Base-by-base conservation (phyloP, 2,329 filamentous ascomycete species). In the Colletotrichum sidae region DNA sequence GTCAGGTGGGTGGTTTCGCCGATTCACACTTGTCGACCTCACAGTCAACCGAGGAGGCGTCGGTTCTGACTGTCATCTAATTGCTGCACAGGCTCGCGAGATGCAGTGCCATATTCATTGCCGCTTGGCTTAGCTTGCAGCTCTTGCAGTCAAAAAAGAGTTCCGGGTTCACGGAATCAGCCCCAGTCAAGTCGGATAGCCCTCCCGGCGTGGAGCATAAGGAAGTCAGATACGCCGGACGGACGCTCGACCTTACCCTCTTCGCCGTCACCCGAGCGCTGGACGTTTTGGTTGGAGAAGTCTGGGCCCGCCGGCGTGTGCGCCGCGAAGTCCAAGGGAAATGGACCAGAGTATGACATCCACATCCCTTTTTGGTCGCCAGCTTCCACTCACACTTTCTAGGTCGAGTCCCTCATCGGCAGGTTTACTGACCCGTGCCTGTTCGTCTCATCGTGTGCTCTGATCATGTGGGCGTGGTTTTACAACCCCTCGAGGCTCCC, bases 401-500 rank as follows among this genome's bases (percentile, higher is more conserved):
- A 71, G 70, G 56, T 80, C 11, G 83, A 87, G 67, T 72, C 76
- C 10, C 60, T 76, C 33, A 69, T 82, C 67, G 79, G 80, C 33
- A 75, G 68, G 9, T 74, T 87, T 42, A 80, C 87, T n/a, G 91
- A 95, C 72, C 86, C 92, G 4, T 78, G 86, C 6, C 79, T 94
- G 15, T 96, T 97, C 75, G 88, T 90, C 49, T 76, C 84, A 39
- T 94, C 92, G 17, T 89, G 87, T 44, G 90, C 89, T 25, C 79
- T 92, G 42, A 90, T 96, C 70, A 97, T 96, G 93, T 95, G 92
- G 90, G 86, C 92, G 15, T 97, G 92, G 92, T 90, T 96, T 75
- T 97, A 95, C 79, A 76, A 82, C 9, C 92, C 93, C 0, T 83
- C 87, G 41, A 84, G 87, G 17, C 84, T 97, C 2, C 93, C 93